These are phyloP conservation scores for Lentinula edodes DNA, from an alignment of 768 basidiomycete genomes.

Conservation along the genomic window DNA sequence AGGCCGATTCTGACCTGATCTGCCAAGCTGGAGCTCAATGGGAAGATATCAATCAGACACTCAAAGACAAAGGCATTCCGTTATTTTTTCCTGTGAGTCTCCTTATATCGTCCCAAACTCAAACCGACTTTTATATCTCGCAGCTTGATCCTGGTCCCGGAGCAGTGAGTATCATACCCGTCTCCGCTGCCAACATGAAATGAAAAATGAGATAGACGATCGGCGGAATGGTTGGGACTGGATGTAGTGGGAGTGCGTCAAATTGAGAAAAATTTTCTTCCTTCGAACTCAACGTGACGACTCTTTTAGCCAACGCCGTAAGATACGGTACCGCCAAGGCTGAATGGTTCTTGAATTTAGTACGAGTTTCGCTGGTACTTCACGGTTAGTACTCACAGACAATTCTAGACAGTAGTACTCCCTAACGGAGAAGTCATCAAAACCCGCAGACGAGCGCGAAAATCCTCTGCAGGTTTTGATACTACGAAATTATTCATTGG, in stretches of 20 bases:
- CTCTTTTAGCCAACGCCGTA: slow-evolving; percentile 62
- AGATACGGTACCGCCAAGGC: slow-evolving; percentile 84
- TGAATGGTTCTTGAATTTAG: slow-evolving; percentile 84
- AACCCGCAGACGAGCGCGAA: slow-evolving; percentile 72
- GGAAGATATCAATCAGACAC: slow-evolving; percentile 69
- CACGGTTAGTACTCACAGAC: slow-evolving; percentile 14
- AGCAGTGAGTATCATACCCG: slow-evolving; percentile 38
- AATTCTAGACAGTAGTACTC: slow-evolving; percentile 69
- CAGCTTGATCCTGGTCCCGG: slow-evolving; percentile 72
- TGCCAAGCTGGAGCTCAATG: slow-evolving; percentile 76
- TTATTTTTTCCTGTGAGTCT: slow-evolving; percentile 81
- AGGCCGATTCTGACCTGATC: slow-evolving; percentile 65
- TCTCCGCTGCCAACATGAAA: background rate
- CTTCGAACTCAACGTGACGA: background rate
- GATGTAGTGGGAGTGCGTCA: slow-evolving; percentile 75
- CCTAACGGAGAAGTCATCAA: slow-evolving; percentile 85
- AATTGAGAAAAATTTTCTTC: background rate
- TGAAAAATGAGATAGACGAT: slow-evolving; percentile 46
- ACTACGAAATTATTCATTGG: slow-evolving; percentile 86
- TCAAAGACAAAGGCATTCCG: slow-evolving; percentile 66
- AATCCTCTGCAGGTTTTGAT: slow-evolving; percentile 87
- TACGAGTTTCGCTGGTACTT: slow-evolving; percentile 28
- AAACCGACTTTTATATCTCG: background rate
- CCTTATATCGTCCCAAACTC: background rate
- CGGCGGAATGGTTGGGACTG: slow-evolving; percentile 86